These are phyloP conservation scores for Globisporangium cylindrosporum DNA, from an alignment of 352 stramenopile genomes.

Conservation along the genomic window DNA sequence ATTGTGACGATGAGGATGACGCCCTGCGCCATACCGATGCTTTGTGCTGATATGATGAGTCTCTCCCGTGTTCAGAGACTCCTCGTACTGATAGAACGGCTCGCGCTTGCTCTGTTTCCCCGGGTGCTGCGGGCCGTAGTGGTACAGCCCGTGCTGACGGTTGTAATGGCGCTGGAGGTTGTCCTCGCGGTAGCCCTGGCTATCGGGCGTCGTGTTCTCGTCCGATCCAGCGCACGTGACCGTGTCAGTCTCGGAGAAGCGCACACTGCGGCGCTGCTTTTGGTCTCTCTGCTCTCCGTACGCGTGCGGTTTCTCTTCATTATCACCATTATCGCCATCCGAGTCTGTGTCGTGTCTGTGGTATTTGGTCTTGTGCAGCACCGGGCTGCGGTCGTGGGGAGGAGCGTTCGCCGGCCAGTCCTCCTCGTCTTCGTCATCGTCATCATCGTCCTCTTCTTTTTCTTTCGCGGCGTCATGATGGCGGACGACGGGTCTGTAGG, in stretches of 20 bases:
- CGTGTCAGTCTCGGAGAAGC: conserved; percentile 18
- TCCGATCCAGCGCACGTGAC: conserved; percentile 25
- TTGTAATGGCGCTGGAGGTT: conserved; percentile 17
- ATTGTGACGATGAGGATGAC: not conserved
- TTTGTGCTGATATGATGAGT: not conserved
- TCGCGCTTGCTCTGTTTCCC: conserved; percentile 5
- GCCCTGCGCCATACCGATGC: not conserved
- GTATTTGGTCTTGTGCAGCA: not conserved
- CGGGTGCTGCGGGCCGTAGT: conserved; percentile 2
- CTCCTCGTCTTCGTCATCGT: conserved; percentile 4
- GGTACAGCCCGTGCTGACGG: conserved; percentile 1
- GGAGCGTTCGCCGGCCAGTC: not conserved
- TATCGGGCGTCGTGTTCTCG: conserved; percentile 26
- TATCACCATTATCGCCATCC: not conserved
- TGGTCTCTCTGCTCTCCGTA: not conserved
- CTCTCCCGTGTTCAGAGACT: not conserved
- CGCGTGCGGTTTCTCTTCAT: not conserved
- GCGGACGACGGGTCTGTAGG: not conserved
- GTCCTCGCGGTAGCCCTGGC: conserved; percentile 17
- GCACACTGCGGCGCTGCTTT: conserved; percentile 7
- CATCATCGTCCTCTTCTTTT: not conserved
- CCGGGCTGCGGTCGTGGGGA: not conserved
- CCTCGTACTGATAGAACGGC: not conserved
- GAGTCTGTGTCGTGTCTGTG: conserved; percentile 6
- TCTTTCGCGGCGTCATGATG: not conserved